A percentile compares a stretch with the other conserved stretches of the same genome.
Evolutionary conservation across 495 filamentous ascomycete genomes (phyloP).

Genomic region (Daldinia concentrica): DNA sequence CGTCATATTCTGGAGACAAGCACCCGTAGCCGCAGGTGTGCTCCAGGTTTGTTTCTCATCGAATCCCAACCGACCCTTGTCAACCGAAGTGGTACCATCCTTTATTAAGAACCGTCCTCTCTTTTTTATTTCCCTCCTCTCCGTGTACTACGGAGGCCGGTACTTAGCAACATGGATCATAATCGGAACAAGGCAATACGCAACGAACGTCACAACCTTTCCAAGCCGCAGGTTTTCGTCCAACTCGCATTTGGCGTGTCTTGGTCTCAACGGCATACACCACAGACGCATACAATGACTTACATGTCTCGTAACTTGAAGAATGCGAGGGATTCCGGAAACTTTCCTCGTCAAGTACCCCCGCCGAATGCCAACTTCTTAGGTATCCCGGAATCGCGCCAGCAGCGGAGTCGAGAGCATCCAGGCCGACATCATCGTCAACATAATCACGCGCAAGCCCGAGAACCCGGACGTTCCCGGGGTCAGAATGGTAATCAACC

Average conservation of each 20-base stretch:
- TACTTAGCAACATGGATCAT: slow-evolving; percentile 46
- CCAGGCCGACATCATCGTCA: slow-evolving; percentile 31
- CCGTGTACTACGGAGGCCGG: slow-evolving; percentile 38
- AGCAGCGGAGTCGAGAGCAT: slow-evolving; percentile 41
- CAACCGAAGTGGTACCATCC: neutral
- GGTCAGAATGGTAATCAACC: slow-evolving; percentile 26
- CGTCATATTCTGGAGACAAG: slow-evolving; percentile 19
- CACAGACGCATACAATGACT: slow-evolving; percentile 55
- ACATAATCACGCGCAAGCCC: slow-evolving; percentile 35
- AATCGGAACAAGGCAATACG: slow-evolving; percentile 38
- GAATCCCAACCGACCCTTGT: slow-evolving; percentile 23
- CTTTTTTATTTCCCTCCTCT: slow-evolving; percentile 6
- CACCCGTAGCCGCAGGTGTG: slow-evolving; percentile 21
- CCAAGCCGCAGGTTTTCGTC: slow-evolving; percentile 56
- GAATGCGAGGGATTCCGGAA: slow-evolving; percentile 47
- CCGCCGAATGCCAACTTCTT: slow-evolving; percentile 56
- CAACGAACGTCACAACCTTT: slow-evolving; percentile 33
- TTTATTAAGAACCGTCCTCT: slow-evolving; percentile 8
- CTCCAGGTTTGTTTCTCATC: slow-evolving; percentile 26
- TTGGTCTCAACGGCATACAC: slow-evolving; percentile 49
- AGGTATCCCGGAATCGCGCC: slow-evolving; percentile 47
- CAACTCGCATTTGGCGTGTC: slow-evolving; percentile 59
- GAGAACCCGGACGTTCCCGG: slow-evolving; percentile 33
- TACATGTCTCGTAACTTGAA: slow-evolving; percentile 55
- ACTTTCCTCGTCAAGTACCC: slow-evolving; percentile 55